A percentile compares a stretch with the other conserved stretches of the same genome.
phyloP scores from a whole-genome alignment of 306 rosid species.

The Arachis hypogaea region DNA sequence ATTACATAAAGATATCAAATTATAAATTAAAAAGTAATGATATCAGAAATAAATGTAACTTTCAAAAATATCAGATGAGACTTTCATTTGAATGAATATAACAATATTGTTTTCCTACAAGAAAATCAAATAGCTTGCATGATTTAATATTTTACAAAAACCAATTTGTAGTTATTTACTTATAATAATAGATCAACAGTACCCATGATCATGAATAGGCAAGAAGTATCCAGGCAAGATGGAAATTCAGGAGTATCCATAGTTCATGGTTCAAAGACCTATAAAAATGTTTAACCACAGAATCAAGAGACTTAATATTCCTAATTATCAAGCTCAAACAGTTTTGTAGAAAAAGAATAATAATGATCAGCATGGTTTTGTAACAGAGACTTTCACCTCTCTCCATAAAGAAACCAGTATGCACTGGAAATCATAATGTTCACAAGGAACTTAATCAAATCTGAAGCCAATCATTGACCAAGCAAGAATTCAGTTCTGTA shows the following conservation, averaged over 20 bases:
- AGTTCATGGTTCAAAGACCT: not conserved
- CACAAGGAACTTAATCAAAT: not conserved
- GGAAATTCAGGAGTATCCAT: no score
- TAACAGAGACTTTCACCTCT: not conserved
- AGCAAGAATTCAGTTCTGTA: not conserved
- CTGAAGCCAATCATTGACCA: not conserved
- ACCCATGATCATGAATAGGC: not conserved
- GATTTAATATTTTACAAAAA: no score
- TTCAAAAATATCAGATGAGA: no score
- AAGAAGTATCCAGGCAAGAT: no score
- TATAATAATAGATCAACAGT: not conserved
- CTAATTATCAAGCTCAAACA: not conserved
- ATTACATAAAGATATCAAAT: no score
- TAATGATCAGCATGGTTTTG: not conserved
- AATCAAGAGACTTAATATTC: not conserved
- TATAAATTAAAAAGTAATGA: no score
- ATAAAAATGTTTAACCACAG: not conserved
- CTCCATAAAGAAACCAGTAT: not conserved
- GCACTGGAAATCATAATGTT: not conserved
- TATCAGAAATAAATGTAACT: no score
- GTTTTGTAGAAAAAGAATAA: not conserved
- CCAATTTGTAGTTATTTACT: no score
- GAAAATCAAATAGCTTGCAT: no score
- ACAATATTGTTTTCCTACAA: no score
- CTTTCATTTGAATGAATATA: no score